A percentile compares a stretch with the other conserved stretches of the same genome.
phyloP scores from a whole-genome alignment of 2,329 filamentous ascomycete genomes.

The Clonostachys byssicola region DNA sequence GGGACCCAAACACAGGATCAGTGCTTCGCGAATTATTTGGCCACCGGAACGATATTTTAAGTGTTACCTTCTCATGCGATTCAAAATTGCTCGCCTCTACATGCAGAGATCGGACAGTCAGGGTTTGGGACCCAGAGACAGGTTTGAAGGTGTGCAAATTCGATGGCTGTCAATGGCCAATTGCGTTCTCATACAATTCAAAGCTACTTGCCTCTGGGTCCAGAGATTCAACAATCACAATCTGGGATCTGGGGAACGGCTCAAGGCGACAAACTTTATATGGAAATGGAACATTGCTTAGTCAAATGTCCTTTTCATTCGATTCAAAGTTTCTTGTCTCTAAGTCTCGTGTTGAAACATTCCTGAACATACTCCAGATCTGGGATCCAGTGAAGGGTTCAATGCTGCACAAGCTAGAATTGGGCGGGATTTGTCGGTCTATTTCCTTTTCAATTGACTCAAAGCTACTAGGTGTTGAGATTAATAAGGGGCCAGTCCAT shows the following conservation, averaged over 20 bases:
- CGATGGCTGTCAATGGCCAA: background rate
- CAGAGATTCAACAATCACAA: background rate
- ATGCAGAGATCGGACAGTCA: constrained; percentile 4
- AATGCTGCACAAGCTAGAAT: too few relatives aligned
- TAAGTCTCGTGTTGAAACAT: background rate
- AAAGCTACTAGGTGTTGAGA: background rate
- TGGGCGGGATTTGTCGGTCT: too few relatives aligned
- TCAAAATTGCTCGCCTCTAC: constrained; percentile 2
- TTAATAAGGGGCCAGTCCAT: background rate
- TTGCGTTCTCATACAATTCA: background rate
- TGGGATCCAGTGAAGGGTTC: background rate
- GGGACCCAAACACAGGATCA: background rate
- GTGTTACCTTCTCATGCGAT: background rate
- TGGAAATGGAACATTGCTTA: too few relatives aligned
- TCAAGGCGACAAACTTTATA: too few relatives aligned
- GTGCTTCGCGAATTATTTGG: background rate
- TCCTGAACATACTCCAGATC: too few relatives aligned
- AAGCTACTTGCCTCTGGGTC: background rate
- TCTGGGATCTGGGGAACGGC: too few relatives aligned
- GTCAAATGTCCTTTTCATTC: background rate
- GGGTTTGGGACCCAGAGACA: constrained; percentile 6
- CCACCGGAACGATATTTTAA: background rate
- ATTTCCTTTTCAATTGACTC: background rate
- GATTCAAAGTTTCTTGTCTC: background rate
- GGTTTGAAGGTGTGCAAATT: too few relatives aligned